Evolutionary conservation across 768 basidiomycete species (phyloP), one percentile per base, ranked within the genome.

Genomic region (Naganishia friedmannii): DNA sequence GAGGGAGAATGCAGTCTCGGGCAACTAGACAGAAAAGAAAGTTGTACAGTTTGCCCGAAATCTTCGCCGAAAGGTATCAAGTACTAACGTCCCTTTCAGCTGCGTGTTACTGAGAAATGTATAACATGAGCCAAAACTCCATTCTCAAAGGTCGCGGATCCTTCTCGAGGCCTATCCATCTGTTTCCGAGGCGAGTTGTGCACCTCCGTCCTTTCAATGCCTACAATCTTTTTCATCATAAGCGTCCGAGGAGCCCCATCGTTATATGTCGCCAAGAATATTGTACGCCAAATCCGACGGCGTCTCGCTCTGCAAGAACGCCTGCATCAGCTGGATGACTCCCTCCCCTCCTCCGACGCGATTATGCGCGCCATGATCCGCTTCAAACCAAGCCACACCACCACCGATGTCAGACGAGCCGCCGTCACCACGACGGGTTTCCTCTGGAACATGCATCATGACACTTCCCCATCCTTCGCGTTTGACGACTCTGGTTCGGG

Each of bases 331-430:
- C 60, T 80, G 77, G 17, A 77, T 65, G 0, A 74, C 74, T 9
- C 79, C 78, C 48, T 80, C 78, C 28, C 73, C 74, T 70, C 73
- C 76, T 9, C 75, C 77, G 3, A 78, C 46, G 45, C 73, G 60
- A 65, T 78, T 76, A 63, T 80, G 79, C 23, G 78, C 79, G 2
- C 79, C 79, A 23, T 63, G 39, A 15, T 72, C 65, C 0, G 76
- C 79, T 56, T 80, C 77, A 71, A 73, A 78, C 69, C 73, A 78
- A 23, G 76, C 39, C 28, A 80, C 74, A 21, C 71, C 65, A 9
- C 75, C 37, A n/a, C 29, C n/a, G n/a, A n/a, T 63, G 10, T 32
- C 4, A 15, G 23, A 23, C 21, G 21, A 12, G 13, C 2, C 29
- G 3, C 3, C 9, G 34, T 58, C n/a, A n/a, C 19, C 60, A 8